Evolutionary conservation across 2,329 filamentous ascomycete genomes (phyloP).

Genomic region (Clonostachys rhizophaga): DNA sequence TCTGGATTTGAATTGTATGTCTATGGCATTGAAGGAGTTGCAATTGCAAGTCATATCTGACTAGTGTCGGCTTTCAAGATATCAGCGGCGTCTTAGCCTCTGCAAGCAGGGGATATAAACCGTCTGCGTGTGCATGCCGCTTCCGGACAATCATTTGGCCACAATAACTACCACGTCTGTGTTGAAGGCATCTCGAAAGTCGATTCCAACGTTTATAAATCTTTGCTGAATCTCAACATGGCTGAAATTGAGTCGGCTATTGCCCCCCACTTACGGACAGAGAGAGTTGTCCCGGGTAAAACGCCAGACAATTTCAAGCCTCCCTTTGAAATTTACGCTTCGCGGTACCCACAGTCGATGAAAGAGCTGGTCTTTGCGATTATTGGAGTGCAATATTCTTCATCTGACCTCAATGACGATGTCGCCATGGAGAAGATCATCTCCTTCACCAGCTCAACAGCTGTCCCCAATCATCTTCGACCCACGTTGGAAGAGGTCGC

Average conservation of each 20-base stretch:
- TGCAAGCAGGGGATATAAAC: too few relatives aligned
- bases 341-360: constrained; percentile 7
- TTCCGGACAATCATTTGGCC: too few relatives aligned
- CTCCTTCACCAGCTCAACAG: constrained; percentile 1
- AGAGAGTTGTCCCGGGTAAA: constrained; percentile 2
- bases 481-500: constrained; percentile 7
- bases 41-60: too few relatives aligned
- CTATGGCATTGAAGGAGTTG: too few relatives aligned
- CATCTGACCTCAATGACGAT: background rate
- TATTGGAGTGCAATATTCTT: constrained; percentile 7
- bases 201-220: too few relatives aligned
- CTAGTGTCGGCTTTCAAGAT: too few relatives aligned
- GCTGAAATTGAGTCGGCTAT: constrained; percentile 3
- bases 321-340: constrained; percentile 7
- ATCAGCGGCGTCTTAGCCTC: too few relatives aligned
- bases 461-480: background rate
- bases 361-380: constrained; percentile 8
- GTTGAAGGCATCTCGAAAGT: too few relatives aligned
- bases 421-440: background rate
- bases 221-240: too few relatives aligned
- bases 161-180: too few relatives aligned
- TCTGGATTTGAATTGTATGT: too few relatives aligned
- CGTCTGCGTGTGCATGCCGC: too few relatives aligned
- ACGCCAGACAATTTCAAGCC: constrained; percentile 6
- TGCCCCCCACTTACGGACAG: constrained; percentile 7